Conservation (phyloP, 1,284 basidiomycete species). For the Pyrrhoderma lamaoense region DNA sequence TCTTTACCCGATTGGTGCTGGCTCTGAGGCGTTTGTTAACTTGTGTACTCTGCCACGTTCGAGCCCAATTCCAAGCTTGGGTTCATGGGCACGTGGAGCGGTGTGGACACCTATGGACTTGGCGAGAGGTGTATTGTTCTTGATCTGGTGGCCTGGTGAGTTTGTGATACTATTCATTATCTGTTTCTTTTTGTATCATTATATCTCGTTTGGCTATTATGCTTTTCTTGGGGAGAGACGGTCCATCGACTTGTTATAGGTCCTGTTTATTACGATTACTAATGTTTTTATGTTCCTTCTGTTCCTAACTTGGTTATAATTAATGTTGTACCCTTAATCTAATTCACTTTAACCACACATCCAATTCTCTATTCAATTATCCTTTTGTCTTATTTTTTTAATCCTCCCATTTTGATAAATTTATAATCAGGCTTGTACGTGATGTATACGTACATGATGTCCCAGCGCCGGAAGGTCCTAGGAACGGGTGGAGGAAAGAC, state of each 20-base stretch:
- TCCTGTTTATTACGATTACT: too few relatives aligned
- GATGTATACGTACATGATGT: conserved; percentile 88
- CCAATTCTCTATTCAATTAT: too few relatives aligned
- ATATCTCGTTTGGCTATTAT: too few relatives aligned
- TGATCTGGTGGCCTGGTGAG: conserved; percentile 89
- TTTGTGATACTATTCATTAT: conserved; percentile 14
- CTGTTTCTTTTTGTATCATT: too few relatives aligned
- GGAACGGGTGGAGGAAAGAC: conserved; percentile 31
- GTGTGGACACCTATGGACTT: conserved; percentile 39
- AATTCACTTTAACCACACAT: too few relatives aligned
- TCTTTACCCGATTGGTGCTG: conserved; percentile 89
- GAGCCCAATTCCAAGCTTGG: conserved; percentile 29
- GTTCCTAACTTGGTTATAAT: too few relatives aligned
- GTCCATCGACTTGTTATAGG: too few relatives aligned
- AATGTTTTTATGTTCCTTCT: too few relatives aligned
- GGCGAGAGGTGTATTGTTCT: conserved; percentile 56
- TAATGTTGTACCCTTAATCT: too few relatives aligned
- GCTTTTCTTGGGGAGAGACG: too few relatives aligned
- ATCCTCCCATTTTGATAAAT: too few relatives aligned
- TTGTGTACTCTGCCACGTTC: conserved; percentile 67
- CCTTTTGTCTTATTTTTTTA: too few relatives aligned
- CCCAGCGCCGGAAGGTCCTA: conserved; percentile 73
- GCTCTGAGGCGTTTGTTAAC: conserved; percentile 83
- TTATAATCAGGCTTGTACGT: conserved; percentile 81
- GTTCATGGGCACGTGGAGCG: conserved; percentile 33